phyloP scores from a whole-genome alignment of 2,329 filamentous ascomycete genomes.

The Grosmannia huntii region DNA sequence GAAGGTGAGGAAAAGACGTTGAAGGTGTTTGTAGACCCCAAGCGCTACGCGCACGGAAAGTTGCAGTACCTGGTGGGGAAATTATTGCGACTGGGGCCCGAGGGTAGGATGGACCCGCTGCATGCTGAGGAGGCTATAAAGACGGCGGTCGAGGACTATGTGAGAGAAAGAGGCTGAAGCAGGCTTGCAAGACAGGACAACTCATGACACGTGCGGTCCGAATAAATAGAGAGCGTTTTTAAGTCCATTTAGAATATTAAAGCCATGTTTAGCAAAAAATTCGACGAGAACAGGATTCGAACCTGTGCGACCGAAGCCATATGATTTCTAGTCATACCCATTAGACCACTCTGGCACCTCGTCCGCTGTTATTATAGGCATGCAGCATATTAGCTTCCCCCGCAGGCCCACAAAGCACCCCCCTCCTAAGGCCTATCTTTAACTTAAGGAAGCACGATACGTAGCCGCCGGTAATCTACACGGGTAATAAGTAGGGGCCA shows the following conservation, averaged over 20 bases:
- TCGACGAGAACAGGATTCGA: constrained; percentile 12
- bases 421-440: no score
- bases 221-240: no score
- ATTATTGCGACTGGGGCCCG: constrained; percentile 40
- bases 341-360: constrained; percentile 13
- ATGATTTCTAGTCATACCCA: constrained; percentile 14
- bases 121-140: constrained; percentile 36
- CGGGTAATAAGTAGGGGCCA: no score
- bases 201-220: no score
- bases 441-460: no score
- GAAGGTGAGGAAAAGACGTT: constrained; percentile 34
- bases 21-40: constrained; percentile 28
- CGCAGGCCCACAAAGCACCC: no score
- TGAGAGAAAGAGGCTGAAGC: neutral
- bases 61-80: constrained; percentile 48
- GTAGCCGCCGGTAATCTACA: no score
- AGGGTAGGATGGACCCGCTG: constrained; percentile 41
- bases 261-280: neutral
- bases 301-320: constrained; percentile 13
- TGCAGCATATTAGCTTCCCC: no score
- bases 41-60: constrained; percentile 40
- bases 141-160: constrained; percentile 16
- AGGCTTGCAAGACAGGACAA: no score
- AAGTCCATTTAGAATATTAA: no score
- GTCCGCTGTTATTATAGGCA: neutral